These are phyloP conservation scores for Neurospora sp. DNA, from an alignment of 495 filamentous ascomycete genomes.

Conservation along the genomic window DNA sequence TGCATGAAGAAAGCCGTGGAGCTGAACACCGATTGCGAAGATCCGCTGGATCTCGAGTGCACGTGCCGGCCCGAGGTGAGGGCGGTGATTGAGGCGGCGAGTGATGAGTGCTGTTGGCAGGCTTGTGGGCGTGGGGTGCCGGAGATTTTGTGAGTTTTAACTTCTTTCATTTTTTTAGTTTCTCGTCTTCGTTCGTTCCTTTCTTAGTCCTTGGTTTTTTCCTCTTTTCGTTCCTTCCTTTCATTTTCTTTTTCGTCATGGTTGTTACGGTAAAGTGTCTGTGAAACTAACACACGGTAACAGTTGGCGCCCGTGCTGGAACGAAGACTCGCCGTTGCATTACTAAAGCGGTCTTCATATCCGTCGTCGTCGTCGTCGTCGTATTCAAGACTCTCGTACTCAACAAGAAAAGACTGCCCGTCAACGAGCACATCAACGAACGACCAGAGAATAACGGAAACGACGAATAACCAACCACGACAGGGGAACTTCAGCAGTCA, in stretches of 20 bases:
- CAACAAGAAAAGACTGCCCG: neutral
- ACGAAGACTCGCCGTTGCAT: neutral
- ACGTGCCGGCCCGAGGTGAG: neutral
- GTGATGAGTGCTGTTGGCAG: neutral
- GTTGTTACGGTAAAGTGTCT: neutral
- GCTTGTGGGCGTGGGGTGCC: neutral
- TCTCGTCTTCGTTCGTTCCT: neutral
- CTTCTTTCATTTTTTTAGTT: neutral
- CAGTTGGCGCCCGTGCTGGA: neutral
- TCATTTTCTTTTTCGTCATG: neutral
- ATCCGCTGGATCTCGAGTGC: neutral
- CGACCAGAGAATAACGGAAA: too few species aligned
- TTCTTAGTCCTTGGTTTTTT: too few species aligned
- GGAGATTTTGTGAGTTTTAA: neutral
- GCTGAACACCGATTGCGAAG: neutral
- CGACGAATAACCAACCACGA: too few species aligned
- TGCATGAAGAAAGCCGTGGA: neutral
- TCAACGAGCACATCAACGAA: neutral
- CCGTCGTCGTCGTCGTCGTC: neutral
- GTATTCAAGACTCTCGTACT: neutral
- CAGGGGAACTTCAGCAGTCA: too few species aligned
- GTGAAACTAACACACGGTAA: neutral
- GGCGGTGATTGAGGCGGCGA: neutral
- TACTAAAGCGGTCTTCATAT: neutral
- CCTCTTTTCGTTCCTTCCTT: neutral